Base-by-base conservation (phyloP, 139 green algal genomes). In the Desmodesmus armatus region DNA sequence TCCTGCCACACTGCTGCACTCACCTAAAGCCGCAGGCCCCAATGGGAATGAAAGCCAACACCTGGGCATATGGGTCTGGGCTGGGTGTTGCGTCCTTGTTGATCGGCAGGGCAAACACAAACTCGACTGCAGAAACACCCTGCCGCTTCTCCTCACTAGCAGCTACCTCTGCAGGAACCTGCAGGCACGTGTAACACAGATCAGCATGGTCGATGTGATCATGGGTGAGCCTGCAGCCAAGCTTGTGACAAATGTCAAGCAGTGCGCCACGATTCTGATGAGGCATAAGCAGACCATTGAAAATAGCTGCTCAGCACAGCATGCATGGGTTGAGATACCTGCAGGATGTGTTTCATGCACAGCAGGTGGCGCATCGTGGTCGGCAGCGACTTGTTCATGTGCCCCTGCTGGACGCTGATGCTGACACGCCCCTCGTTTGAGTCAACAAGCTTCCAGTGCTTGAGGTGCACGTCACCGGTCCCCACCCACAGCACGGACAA, bases 11-110 rank as follows among this genome's bases (percentile, higher is more conserved):
- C 25, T 15, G 31, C 29, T 27, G 41, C 13, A 58, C 72, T 5
- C 35, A 83, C 76, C 76, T 83, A 40, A 78, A 78, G 43, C 80
- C 80, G 51, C 72, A 85, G 31, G 33, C 41, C 0, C 4, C 31
- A n/a, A 85, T 44, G 0, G 80, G 80, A 29, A 85, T 51, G 65
- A 85, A 85, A 5, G 80, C 80, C 51, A 85, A 85, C 44, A 85
- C 21, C 44, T 65, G 39, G 3, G 51, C 51, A 23, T 49, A 13
- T 29, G 9, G 3, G 23, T 58, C 53, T 3, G 76, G 51, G 19
- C 53, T 31, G 5, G 76, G 53, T 7, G n/a, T n/a, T 5, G 53
- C 76, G 11, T 71, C 53, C 51, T 63, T 53, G n/a, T 13, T 35
- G n/a, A 63, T 31, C 3, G 76, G 76, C 25, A 83, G 37, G 0